These are phyloP conservation scores for Omphalotus guepiniiformis DNA, from an alignment of 768 basidiomycete genomes.

Conservation along the genomic window DNA sequence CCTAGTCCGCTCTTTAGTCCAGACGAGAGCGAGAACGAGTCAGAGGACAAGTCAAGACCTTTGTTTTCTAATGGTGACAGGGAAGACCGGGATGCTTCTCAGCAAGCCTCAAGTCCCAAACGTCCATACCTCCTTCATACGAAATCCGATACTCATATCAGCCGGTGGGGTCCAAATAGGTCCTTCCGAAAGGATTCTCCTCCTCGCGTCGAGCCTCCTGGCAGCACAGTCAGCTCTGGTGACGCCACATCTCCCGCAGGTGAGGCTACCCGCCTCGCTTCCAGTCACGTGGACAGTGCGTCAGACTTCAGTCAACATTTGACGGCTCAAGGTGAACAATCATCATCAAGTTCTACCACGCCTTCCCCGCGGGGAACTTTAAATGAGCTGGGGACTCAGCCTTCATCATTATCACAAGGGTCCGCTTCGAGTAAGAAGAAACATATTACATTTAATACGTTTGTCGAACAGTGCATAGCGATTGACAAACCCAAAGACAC, in stretches of 20 bases:
- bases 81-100: slow-evolving; percentile 6
- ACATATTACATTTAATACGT: slow-evolving; percentile 97
- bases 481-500: slow-evolving; percentile 61
- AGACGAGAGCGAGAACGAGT: slow-evolving; percentile 50
- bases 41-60: slow-evolving; percentile 23
- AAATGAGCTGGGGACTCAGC: slow-evolving; percentile 17
- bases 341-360: slow-evolving; percentile 7
- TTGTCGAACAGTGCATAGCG: slow-evolving; percentile 93
- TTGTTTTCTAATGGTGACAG: background rate
- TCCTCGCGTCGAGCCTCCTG: slow-evolving; percentile 51
- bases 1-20: slow-evolving; percentile 51
- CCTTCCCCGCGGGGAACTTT: slow-evolving; percentile 5
- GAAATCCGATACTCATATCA: slow-evolving; percentile 85
- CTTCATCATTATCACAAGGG: slow-evolving; percentile 18
- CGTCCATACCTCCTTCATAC: slow-evolving; percentile 73
- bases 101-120: slow-evolving; percentile 12
- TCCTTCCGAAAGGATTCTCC: slow-evolving; percentile 58
- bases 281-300: slow-evolving; percentile 8
- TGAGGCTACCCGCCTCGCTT: no score
- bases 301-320: slow-evolving; percentile 4
- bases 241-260: background rate
- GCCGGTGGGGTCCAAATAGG: slow-evolving; percentile 44
- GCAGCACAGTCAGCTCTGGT: slow-evolving; percentile 14
- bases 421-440: slow-evolving; percentile 43
- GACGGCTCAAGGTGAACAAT: background rate